Evolutionary conservation across 768 basidiomycete genomes (phyloP).

Genomic region (Chalciporus chontae): DNA sequence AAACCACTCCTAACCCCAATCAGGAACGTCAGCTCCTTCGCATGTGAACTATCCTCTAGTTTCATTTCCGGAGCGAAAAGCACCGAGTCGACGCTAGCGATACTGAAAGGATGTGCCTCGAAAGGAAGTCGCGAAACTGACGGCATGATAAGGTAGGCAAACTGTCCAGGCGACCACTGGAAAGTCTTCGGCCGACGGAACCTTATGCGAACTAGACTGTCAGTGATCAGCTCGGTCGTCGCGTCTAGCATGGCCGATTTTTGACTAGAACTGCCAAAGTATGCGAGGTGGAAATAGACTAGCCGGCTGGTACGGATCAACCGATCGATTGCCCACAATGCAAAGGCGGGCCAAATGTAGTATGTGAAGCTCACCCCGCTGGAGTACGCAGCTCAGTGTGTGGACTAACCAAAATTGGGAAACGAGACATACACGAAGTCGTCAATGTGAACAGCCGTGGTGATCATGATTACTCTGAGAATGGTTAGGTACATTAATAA

Average conservation of each 20-base stretch:
- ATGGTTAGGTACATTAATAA: constrained; percentile 19
- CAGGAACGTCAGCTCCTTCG: constrained; percentile 49
- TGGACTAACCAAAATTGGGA: constrained; percentile 2
- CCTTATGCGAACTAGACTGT: constrained; percentile 43
- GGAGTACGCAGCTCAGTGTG: neutral
- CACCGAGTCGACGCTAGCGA: constrained; percentile 36
- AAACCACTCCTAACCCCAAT: constrained; percentile 55
- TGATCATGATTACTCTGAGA: constrained; percentile 28
- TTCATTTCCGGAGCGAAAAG: constrained; percentile 10
- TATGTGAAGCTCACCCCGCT: constrained; percentile 18
- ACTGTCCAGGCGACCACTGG: constrained; percentile 51
- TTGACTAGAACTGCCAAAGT: constrained; percentile 27
- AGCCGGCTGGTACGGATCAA: constrained; percentile 42
- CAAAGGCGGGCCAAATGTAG: constrained; percentile 48
- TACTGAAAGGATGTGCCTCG: constrained; percentile 59
- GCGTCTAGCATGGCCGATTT: constrained; percentile 29
- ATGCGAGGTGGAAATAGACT: constrained; percentile 38
- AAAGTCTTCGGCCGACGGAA: constrained; percentile 42
- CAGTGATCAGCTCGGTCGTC: constrained; percentile 39
- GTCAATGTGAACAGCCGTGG: constrained; percentile 40
- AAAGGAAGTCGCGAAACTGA: constrained; percentile 39
- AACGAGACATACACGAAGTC: constrained; percentile 28
- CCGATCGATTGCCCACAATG: constrained; percentile 54
- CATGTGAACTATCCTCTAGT: constrained; percentile 2
- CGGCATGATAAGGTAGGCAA: constrained; percentile 47